A percentile compares a stretch with the other conserved stretches of the same genome.
Conservation (phyloP, 768 basidiomycete species). For the Trametes elegans region DNA sequence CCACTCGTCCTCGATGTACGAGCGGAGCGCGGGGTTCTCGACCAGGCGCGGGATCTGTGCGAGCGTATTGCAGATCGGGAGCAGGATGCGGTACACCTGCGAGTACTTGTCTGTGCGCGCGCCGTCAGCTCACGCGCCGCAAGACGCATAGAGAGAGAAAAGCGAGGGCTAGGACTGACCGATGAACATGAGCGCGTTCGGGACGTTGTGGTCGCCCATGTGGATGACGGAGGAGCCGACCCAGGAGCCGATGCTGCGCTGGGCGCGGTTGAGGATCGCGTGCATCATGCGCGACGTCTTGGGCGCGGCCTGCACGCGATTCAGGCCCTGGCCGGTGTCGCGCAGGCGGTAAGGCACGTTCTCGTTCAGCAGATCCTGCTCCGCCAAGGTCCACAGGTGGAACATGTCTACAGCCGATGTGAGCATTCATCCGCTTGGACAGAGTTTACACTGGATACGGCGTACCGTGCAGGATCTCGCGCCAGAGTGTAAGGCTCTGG, state of each 20-base stretch:
- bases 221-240: slow-evolving; percentile 85
- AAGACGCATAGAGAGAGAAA: too few relatives aligned
- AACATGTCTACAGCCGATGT: slow-evolving; percentile 68
- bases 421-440: not conserved
- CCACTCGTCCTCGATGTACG: slow-evolving; percentile 81
- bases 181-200: slow-evolving; percentile 85
- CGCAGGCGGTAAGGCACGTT: slow-evolving; percentile 73
- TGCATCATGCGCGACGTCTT: slow-evolving; percentile 93
- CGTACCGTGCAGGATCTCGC: slow-evolving; percentile 80
- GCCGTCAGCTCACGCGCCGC: too few relatives aligned
- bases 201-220: slow-evolving; percentile 86
- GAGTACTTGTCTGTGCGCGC: slow-evolving; percentile 90
- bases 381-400: slow-evolving; percentile 78
- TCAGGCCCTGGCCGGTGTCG: slow-evolving; percentile 89
- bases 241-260: slow-evolving; percentile 79
- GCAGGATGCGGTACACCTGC: slow-evolving; percentile 85
- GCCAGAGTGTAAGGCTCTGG: slow-evolving; percentile 85
- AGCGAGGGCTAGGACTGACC: slow-evolving; percentile 31
- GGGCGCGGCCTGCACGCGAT: slow-evolving; percentile 82
- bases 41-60: slow-evolving; percentile 65
- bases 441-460: not conserved
- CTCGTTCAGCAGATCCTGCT: slow-evolving; percentile 79
- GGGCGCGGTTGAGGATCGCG: slow-evolving; percentile 78
- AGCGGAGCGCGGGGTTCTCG: slow-evolving; percentile 65
- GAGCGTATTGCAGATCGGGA: slow-evolving; percentile 83